A percentile compares a stretch with the other conserved stretches of the same genome.
Conservation (phyloP, 441 rosid species). For the Pelargonium australe region DNA sequence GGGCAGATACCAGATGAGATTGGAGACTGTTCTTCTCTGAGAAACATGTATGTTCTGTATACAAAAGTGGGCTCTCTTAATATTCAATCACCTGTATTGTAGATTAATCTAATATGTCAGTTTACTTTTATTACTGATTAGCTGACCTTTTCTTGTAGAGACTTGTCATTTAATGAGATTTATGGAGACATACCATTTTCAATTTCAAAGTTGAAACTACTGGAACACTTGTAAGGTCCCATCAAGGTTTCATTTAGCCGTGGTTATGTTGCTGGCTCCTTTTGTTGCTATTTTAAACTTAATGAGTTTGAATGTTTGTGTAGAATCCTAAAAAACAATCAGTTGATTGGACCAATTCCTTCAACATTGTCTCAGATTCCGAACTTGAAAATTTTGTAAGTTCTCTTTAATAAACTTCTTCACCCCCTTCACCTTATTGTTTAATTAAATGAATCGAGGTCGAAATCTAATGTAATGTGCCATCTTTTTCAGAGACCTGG, state of each 20-base stretch:
- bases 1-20: conserved; percentile 96
- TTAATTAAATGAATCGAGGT: no score
- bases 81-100: no score
- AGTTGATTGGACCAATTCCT: conserved; percentile 84
- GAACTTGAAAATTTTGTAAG: conserved; percentile 50
- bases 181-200: conserved; percentile 85
- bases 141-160: conserved; percentile 36
- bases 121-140: background rate
- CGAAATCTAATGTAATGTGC: background rate
- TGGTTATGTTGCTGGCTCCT: no score
- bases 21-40: conserved; percentile 69
- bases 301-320: background rate
- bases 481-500: conserved; percentile 57
- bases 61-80: no score
- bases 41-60: conserved; percentile 38
- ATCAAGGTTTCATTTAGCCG: no score
- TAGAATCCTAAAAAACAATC: conserved; percentile 79
- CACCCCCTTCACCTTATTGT: conserved; percentile 11
- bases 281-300: background rate
- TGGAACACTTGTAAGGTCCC: conserved; percentile 34
- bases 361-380: conserved; percentile 89
- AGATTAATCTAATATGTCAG: no score
- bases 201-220: conserved; percentile 67
- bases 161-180: conserved; percentile 56
- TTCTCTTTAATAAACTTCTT: no score